Base-by-base conservation (phyloP, 2,329 filamentous ascomycete species). In the Paecilomyces sp. region DNA sequence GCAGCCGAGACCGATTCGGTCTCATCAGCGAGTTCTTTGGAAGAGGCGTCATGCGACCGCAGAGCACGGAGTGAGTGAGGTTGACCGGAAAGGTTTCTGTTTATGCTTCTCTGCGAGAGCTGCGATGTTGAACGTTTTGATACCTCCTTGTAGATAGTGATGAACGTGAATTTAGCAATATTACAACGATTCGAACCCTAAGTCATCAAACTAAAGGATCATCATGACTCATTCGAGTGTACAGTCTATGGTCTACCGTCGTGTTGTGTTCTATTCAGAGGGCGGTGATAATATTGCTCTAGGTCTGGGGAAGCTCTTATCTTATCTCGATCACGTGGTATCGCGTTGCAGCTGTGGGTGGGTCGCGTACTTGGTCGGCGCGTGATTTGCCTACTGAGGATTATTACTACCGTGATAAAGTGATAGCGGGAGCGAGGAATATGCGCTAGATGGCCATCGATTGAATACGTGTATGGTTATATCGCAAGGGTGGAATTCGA, bases 1-100 rank as follows among this genome's bases (percentile, higher is more conserved):
- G 87, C 64, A 91, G 89, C 58, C 86, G 87, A 47, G 92, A 96
- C 74, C 83, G 90, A 57, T 97, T 97, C 74, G 89, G 85, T n/a
- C 93, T 91, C 1, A 85, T 97, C 59, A 91, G 91, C 61, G 91
- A 96, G 71, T 99, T 94, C 85, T 97, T 96, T 80, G 93, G 92
- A 0, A 81, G 92, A 60, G 93, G 94, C 0, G 92, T 97, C 3
- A 96, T 97, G 92, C 84, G 69, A 57, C 66, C 74, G 25, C 72
- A 74, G 60, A 68, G 62, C 60, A 72, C 68, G 68, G 73, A 75
- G 54, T 67, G 62, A 64, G 54, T 18, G n/a, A n/a, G 31, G 9
- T 33, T 33, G 11, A 33, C 8, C 2, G 11, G 9, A 8, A 33
- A 33, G n/a, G 11, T 56, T 36, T 47, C 25, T 34, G 30, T 33